Evolutionary conservation across 805 yeast species (phyloP), one percentile per base, ranked within the genome.

Genomic region (Zygotorulaspora sp.): DNA sequence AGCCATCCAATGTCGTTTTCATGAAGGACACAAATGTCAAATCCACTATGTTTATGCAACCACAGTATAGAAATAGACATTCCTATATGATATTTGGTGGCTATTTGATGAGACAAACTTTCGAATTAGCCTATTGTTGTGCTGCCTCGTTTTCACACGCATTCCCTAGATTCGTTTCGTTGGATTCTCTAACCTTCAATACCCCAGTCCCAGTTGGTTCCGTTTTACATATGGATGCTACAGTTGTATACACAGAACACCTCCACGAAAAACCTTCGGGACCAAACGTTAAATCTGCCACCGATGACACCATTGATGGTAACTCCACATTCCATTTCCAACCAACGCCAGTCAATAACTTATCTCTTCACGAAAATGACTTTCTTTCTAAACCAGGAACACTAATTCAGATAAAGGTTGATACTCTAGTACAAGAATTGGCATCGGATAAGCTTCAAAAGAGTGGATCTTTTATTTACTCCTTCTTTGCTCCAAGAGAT

Each of bases 161-260:
- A 11, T 78, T 82, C 43, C 96, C 97, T 29, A 72, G 96, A 57
- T 89, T 89, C 50, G 84, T 87, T 8, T 83, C 95, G 2, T 71
- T 89, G 49, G 97, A 89, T 59, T 82, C 92, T 15, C 87, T 96
- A 29, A 83, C 94, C 16, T 89, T 89, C 71, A 80, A 83, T 54
- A 83, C 89, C 13, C 97, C 97, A 2, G 97, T 89, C 6, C 97
- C 97, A 1, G 96, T 89, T 12, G 97, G 97, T 1, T 79, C 89
- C 1, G 95, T 90, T 6, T 67, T 89, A 43, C 83, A 80, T 47
- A 77, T 87, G 78, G 74, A 77, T 37, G 92, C 97, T 1, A 70
- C 80, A 14, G 85, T 89, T 6, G 86, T 83, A 16, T 87, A 89
- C 63, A 87, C 96, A 2, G 94, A 86, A 57, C 90, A 83, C 49